Base-by-base conservation (phyloP, 2,329 filamentous ascomycete genomes). In the Cladobotryum mycophilum region DNA sequence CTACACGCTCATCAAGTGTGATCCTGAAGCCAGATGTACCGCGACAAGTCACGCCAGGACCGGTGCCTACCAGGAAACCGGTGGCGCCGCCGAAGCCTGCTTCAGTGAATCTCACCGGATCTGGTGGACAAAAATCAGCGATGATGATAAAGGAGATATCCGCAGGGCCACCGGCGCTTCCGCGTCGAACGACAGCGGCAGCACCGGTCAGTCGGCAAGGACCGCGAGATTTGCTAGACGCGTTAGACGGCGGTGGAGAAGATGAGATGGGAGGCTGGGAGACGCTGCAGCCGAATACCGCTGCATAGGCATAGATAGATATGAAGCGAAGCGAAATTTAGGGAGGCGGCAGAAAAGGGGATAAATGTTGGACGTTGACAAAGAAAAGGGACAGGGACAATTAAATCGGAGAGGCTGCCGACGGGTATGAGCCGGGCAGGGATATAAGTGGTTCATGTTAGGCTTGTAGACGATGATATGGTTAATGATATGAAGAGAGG, bases 181-280 rank as follows among this genome's bases (percentile, higher is more conserved):
- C 51, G 34, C 46, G 50, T 37, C 42, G 47, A 57, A 22, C 60
- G 64, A 52, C 63, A 58, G 48, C 58, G 51, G 46, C 56, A 48
- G 54, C 60, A 47, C 56, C 60, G 35, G 25, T 30, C 6, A 30
- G 25, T 30, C 56, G 62, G 34, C 57, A 60, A 42, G 64, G 63
- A 11, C 62, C 66, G 5, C 63, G 69, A 44, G 70, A 70, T 53
- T 56, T 73, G 41, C 60, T 79, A 15, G 78, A 79, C 54, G 68
- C 78, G 42, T 60, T 79, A 33, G 72, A 71, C 41, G 76, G 79
- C 41, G 69, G 66, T 17, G 64, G 60, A n/a, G 66, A 66, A 35
- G 75, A 74, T 25, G 75, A 74, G 36, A 68, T 80, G 64, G 73
- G 74, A 12, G 71, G 75, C 18, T 82, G 78, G 78, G 76, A 81